Conservation (phyloP, 306 rosid species). For the Malus fusca region DNA sequence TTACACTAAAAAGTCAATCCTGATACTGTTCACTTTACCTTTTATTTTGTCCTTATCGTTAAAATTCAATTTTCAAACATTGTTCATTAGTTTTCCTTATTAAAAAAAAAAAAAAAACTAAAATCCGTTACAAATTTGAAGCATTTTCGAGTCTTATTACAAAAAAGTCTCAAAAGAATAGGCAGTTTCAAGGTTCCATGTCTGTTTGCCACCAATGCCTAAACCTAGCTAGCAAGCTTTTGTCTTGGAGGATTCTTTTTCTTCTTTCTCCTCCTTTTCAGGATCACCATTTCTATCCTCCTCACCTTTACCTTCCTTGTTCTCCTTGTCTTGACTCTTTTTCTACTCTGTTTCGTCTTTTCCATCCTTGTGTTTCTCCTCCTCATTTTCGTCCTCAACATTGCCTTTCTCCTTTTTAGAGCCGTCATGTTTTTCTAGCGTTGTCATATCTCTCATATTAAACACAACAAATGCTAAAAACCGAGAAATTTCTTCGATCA, state of each 20-base stretch:
- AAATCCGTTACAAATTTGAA: neutral
- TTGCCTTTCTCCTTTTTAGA: neutral
- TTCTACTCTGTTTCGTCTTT: slow-evolving; percentile 5
- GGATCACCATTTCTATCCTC: slow-evolving; percentile 5
- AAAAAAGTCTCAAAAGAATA: neutral
- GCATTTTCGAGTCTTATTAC: neutral
- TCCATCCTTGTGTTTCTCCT: neutral
- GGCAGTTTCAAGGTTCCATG: neutral
- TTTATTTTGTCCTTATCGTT: no score
- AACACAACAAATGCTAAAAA: neutral
- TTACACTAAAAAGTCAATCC: no score
- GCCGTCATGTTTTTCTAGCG: slow-evolving; percentile 17
- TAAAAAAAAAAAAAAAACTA: neutral
- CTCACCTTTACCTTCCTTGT: slow-evolving; percentile 8
- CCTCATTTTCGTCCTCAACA: neutral
- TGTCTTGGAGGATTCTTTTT: neutral
- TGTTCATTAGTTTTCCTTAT: no score
- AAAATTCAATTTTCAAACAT: no score
- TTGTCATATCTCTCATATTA: slow-evolving; percentile 12
- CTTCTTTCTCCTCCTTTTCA: slow-evolving; percentile 20
- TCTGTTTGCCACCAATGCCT: neutral
- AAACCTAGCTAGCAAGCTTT: no score
- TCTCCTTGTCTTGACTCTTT: neutral
- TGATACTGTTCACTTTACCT: no score
- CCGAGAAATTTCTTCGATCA: neutral